These are phyloP conservation scores for Penicillium decumbens DNA, from an alignment of 2,329 filamentous ascomycete species.

Conservation along the genomic window DNA sequence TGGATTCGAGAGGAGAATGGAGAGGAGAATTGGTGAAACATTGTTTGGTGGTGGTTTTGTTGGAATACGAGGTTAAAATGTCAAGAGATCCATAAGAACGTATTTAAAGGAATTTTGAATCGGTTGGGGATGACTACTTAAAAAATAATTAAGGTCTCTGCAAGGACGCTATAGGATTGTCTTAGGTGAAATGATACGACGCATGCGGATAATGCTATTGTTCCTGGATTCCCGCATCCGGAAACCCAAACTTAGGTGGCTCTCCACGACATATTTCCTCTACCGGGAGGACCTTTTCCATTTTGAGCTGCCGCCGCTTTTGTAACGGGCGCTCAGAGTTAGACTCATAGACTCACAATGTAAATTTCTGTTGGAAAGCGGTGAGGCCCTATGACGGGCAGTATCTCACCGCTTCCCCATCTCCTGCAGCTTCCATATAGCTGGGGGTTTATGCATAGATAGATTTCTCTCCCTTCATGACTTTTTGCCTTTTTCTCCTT, in stretches of 20 bases:
- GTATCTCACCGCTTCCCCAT: no score
- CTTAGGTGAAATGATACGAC: conserved; percentile 15
- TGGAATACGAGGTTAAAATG: background rate
- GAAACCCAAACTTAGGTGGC: background rate
- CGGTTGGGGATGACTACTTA: background rate
- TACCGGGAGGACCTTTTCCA: no score
- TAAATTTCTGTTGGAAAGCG: no score
- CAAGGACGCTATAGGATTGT: conserved; percentile 23
- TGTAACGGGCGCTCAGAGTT: no score
- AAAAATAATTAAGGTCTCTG: conserved; percentile 11
- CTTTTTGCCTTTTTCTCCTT: no score
- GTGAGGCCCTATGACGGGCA: no score
- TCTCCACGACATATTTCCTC: no score
- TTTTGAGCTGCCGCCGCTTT: no score
- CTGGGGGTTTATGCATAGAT: no score
- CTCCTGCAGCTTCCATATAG: no score
- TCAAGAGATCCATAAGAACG: background rate
- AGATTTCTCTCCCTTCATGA: no score
- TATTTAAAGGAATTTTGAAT: background rate
- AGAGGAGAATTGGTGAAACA: conserved; percentile 19
- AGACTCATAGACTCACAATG: no score
- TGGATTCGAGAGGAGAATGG: conserved; percentile 24
- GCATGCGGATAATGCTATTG: conserved; percentile 23
- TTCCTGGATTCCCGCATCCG: conserved; percentile 13
- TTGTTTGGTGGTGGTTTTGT: conserved; percentile 5